Evolutionary conservation across 768 basidiomycete genomes (phyloP).

Genomic region (Boletus subcaerulescens): DNA sequence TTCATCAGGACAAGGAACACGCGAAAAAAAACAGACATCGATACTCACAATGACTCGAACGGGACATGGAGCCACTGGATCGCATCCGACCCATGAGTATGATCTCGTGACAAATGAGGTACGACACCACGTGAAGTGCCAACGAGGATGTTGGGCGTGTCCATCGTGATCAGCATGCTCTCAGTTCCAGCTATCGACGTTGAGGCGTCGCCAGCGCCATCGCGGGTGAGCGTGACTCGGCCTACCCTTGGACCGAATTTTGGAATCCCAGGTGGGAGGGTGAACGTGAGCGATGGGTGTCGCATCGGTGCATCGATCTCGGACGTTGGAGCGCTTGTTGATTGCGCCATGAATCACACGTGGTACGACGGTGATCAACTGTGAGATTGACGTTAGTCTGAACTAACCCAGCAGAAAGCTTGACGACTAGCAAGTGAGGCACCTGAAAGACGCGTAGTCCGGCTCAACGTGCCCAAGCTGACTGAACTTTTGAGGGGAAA

Average conservation of each 20-base stretch:
- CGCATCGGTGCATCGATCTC: not conserved
- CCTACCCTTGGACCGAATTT: constrained; percentile 30
- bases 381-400: not conserved
- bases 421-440: not conserved
- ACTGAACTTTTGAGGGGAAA: not conserved
- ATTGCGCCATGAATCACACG: constrained; percentile 6
- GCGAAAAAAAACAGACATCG: not conserved
- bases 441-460: not conserved
- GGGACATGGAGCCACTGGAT: constrained; percentile 67
- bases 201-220: not conserved
- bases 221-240: constrained; percentile 17
- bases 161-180: constrained; percentile 35
- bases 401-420: not conserved
- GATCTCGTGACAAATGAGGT: constrained; percentile 70
- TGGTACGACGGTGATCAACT: not conserved
- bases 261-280: constrained; percentile 1
- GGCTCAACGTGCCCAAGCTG: not conserved
- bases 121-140: constrained; percentile 71
- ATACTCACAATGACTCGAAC: constrained; percentile 79
- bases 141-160: constrained; percentile 61
- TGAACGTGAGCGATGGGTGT: constrained; percentile 20
- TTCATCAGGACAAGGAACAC: not conserved
- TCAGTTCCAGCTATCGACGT: not conserved
- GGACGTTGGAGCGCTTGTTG: not conserved
- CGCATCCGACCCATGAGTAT: constrained; percentile 42